Evolutionary conservation across 192 early-diverging fungal genomes (phyloP), one percentile per base, ranked within the genome.

Genomic region (Pilobolus umbonatus): DNA sequence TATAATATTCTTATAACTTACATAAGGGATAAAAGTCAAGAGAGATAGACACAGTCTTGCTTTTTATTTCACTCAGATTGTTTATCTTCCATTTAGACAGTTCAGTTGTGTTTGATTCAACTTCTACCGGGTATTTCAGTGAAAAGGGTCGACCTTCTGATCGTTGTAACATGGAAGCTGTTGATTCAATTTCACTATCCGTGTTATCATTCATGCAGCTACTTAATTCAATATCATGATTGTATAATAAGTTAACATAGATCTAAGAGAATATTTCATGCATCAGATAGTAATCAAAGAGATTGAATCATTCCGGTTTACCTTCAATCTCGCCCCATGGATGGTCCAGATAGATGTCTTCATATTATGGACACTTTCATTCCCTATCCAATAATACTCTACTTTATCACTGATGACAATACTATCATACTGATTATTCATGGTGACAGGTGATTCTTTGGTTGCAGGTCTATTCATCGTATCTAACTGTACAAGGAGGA

Each of bases 21-120:
- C 88, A 78, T 25, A 90, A 71, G 10, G 89, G 89, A 65, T 90
- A 91, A 64, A 86, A 93, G 46, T 91, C 90, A 8, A 88, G 51
- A 14, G 74, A 67, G 48, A 90, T 81, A 22, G 74, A 65, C 32
- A 88, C 58, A 11, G 76, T 69, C 43, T 74, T 62, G 17, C 50
- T 53, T 42, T 48, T 51, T 3, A 60, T 42, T 22, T 52, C 30
- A 32, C 52, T 38, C 21, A 68, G 47, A 15, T 60, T 12, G 10
- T 28, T 32, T 5, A 52, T 69, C 8, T 25, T 62, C 67, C 67
- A 69, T 32, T 45, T 34, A 26, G 64, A 58, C 28, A 30, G 48
- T 9, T 54, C 56, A 8, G n/a, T n/a, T n/a, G 62, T 43, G 5
- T 35, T 34, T 4, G 48, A 28, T 19, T 65, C 64, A 2, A 22